A percentile compares a stretch with the other conserved stretches of the same genome.
Evolutionary conservation across 495 filamentous ascomycete genomes (phyloP).

Genomic region (Aspergillus ellipticus): DNA sequence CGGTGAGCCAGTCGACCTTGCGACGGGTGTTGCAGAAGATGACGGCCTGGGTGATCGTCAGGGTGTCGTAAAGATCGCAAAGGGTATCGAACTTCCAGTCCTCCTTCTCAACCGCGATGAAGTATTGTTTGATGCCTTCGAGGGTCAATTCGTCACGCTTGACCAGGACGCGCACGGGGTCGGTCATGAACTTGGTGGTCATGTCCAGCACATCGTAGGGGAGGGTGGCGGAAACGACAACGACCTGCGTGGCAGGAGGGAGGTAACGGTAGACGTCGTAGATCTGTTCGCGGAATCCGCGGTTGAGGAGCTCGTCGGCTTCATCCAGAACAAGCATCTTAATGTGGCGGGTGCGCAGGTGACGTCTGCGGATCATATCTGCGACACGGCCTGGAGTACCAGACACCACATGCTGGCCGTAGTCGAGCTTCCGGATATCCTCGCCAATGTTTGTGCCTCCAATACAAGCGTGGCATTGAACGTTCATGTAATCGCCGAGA

Average conservation of each 20-base stretch:
- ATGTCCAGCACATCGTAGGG: conserved; percentile 98
- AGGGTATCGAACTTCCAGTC: conserved; percentile 99
- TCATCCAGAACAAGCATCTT: conserved; percentile 99
- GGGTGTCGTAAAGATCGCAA: conserved; percentile 96
- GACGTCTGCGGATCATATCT: conserved; percentile 97
- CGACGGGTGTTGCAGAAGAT: conserved; percentile 99
- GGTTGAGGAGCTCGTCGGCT: conserved; percentile 87
- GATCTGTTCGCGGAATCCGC: conserved; percentile 97
- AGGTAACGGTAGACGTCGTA: conserved; percentile 98
- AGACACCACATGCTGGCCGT: conserved; percentile 94
- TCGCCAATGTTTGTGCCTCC: conserved; percentile 96
- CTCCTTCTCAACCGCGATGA: conserved; percentile 98
- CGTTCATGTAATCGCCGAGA: conserved; percentile 98
- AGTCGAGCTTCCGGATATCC: conserved; percentile 94
- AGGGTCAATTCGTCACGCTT: conserved; percentile 99
- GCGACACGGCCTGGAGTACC: conserved; percentile 94
- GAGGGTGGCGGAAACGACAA: conserved; percentile 94
- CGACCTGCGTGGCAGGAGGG: conserved; percentile 93
- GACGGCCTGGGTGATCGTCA: conserved; percentile 98
- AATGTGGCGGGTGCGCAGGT: conserved; percentile 88
- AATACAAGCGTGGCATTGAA: conserved; percentile 98
- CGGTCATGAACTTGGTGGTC: conserved; percentile 99
- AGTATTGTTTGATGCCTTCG: conserved; percentile 98
- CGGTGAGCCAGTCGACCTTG: conserved; percentile 99
- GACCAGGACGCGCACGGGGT: conserved; percentile 97